These are phyloP conservation scores for Boletus eberwhitei DNA, from an alignment of 768 basidiomycete genomes.

Conservation along the genomic window DNA sequence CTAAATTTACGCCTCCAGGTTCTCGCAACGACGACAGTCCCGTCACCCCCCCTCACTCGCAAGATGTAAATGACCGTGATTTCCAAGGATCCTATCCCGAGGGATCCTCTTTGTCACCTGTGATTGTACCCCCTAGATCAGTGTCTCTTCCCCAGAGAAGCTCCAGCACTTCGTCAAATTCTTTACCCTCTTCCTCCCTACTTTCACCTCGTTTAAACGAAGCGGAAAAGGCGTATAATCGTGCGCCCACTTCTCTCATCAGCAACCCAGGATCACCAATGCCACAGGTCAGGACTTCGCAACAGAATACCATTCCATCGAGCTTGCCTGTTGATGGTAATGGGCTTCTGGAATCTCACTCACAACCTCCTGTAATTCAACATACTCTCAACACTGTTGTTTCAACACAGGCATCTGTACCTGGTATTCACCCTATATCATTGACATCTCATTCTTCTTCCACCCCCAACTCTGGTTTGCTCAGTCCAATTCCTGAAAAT, in stretches of 20 bases:
- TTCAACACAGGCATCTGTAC: conserved; percentile 10
- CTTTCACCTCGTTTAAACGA: conserved; percentile 24
- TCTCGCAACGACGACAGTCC: conserved; percentile 23
- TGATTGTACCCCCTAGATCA: conserved; percentile 21
- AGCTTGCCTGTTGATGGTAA: neutral
- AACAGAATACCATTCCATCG: conserved; percentile 1
- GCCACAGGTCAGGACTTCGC: conserved; percentile 4
- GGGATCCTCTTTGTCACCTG: conserved; percentile 3
- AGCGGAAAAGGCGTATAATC: conserved; percentile 4
- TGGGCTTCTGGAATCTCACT: neutral
- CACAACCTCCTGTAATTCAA: conserved; percentile 9
- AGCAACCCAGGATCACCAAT: conserved; percentile 1
- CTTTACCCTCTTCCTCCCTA: neutral
- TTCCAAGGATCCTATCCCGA: conserved; percentile 2
- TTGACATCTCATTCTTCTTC: conserved; percentile 22
- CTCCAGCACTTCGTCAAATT: conserved; percentile 7
- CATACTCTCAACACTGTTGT: conserved; percentile 22
- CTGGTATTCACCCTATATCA: conserved; percentile 10
- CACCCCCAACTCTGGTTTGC: conserved; percentile 10
- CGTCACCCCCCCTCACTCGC: conserved; percentile 16
- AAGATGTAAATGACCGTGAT: conserved; percentile 10
- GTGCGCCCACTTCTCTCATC: conserved; percentile 1
- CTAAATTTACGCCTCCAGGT: conserved; percentile 1
- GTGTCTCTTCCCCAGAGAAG: conserved; percentile 17
- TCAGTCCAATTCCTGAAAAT: conserved; percentile 30